Percentiles rank a stretch among this genome's conserved stretches.
phyloP scores from a whole-genome alignment of 768 basidiomycete species.

The Coprinopsis cinerea region DNA sequence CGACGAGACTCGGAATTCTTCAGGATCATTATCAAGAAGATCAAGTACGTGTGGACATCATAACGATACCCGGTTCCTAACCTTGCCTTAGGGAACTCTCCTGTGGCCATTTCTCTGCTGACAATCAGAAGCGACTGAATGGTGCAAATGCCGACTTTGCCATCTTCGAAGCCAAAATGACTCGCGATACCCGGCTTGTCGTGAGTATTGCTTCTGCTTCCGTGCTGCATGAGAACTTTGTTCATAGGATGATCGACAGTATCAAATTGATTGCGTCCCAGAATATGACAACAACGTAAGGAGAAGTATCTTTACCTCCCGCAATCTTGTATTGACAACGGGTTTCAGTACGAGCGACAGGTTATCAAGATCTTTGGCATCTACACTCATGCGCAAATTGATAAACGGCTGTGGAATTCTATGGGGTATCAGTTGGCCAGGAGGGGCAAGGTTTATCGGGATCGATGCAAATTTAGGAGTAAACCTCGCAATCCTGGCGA shows the following conservation, averaged over 20 bases:
- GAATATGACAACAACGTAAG: conserved; percentile 27
- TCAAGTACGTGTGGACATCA: conserved; percentile 38
- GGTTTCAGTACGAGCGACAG: conserved; percentile 26
- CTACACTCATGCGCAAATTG: conserved; percentile 34
- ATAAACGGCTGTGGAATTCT: conserved; percentile 33
- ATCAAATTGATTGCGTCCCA: conserved; percentile 42
- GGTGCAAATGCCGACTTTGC: conserved; percentile 41
- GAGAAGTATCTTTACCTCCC: conserved; percentile 3
- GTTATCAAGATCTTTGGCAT: conserved; percentile 33
- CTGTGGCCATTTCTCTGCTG: conserved; percentile 59
- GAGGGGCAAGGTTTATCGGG: conserved; percentile 46
- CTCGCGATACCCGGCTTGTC: conserved; percentile 42
- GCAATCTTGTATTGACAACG: too few relatives aligned
- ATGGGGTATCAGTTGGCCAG: conserved; percentile 29
- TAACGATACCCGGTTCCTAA: background rate
- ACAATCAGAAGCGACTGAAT: conserved; percentile 60
- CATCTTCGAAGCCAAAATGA: conserved; percentile 67
- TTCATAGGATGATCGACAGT: too few relatives aligned
- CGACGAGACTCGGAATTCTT: conserved; percentile 42
- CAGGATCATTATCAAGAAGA: conserved; percentile 58
- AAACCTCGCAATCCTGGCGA: conserved; percentile 28
- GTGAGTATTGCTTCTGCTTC: conserved; percentile 24
- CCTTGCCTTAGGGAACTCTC: conserved; percentile 51
- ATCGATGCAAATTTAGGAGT: conserved; percentile 38
- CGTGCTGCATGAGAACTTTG: background rate